Conservation (phyloP, 768 basidiomycete species). For the Panellus pusillus region DNA sequence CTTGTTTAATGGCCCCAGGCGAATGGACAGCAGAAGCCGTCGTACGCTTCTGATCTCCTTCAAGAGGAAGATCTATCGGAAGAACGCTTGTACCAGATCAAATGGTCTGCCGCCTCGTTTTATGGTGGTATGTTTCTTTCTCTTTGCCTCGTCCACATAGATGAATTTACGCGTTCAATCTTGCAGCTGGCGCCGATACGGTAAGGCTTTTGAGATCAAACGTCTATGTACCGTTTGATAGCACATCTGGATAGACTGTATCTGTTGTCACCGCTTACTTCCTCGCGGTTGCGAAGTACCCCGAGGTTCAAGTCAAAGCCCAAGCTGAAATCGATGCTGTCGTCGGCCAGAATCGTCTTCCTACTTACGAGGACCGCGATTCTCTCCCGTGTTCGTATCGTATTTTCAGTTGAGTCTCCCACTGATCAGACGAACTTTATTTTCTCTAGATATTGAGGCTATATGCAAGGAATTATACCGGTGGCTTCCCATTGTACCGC, state of each 20-base stretch:
- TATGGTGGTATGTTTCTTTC: slow-evolving; percentile 34
- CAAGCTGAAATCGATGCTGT: slow-evolving; percentile 46
- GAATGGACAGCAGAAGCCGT: slow-evolving; percentile 28
- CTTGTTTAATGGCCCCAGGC: slow-evolving; percentile 25
- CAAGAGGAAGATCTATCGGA: slow-evolving; percentile 29
- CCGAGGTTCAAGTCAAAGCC: slow-evolving; percentile 37
- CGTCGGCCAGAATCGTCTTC: slow-evolving; percentile 40
- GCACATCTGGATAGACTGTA: slow-evolving; percentile 31
- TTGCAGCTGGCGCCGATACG: slow-evolving; percentile 41
- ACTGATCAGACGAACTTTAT: too few relatives aligned
- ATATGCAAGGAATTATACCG: slow-evolving; percentile 38
- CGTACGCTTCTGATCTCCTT: slow-evolving; percentile 35
- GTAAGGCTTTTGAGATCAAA: slow-evolving; percentile 20
- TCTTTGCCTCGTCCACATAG: too few relatives aligned
- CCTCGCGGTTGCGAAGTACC: slow-evolving; percentile 40
- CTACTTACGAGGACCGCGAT: slow-evolving; percentile 38
- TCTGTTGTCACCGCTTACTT: slow-evolving; percentile 40
- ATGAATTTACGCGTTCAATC: neutral
- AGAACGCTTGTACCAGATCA: slow-evolving; percentile 39
- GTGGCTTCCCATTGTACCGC: slow-evolving; percentile 26
- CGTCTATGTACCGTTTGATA: too few relatives aligned
- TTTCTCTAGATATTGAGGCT: slow-evolving; percentile 30
- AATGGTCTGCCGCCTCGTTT: slow-evolving; percentile 46
- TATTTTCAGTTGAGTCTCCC: too few relatives aligned
- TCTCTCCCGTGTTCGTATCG: slow-evolving; percentile 32